Conservation (phyloP, 768 basidiomycete genomes). For the Mycena polygramma region DNA sequence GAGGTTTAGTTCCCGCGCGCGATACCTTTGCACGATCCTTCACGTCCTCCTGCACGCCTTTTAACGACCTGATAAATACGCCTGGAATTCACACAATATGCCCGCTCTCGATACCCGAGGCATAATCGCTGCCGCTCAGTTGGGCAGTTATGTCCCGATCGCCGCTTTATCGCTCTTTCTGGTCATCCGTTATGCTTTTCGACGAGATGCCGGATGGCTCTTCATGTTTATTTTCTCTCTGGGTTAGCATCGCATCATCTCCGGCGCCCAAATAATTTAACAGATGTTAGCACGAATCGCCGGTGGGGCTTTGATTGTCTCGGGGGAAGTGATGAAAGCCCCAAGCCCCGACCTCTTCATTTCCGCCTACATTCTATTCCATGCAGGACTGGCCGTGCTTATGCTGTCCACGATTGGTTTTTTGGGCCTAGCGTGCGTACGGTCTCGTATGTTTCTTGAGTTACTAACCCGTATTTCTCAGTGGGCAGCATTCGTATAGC, state of each 20-base stretch:
- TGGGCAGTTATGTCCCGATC: conserved; percentile 73
- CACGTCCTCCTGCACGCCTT: too few relatives aligned
- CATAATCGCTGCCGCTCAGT: conserved; percentile 66
- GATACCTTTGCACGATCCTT: conserved; percentile 33
- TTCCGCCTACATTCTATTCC: conserved; percentile 66
- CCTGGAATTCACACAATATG: conserved; percentile 44
- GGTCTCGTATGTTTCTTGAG: conserved; percentile 19
- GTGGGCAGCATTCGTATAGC: conserved; percentile 66
- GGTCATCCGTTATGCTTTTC: conserved; percentile 66
- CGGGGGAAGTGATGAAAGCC: conserved; percentile 58
- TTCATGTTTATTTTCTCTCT: conserved; percentile 72
- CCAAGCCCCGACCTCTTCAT: conserved; percentile 59
- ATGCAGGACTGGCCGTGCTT: conserved; percentile 56
- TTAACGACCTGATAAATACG: conserved; percentile 7
- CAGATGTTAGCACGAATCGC: conserved; percentile 64
- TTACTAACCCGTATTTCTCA: conserved; percentile 44
- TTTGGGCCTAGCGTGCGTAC: conserved; percentile 63
- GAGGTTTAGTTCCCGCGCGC: conserved; percentile 20
- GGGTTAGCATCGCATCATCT: conserved; percentile 53
- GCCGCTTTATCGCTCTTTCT: conserved; percentile 59
- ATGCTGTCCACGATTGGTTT: conserved; percentile 61
- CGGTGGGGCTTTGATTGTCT: conserved; percentile 68
- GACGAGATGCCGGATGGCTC: conserved; percentile 76
- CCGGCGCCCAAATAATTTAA: not conserved
- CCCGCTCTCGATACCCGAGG: conserved; percentile 56